A percentile compares a stretch with the other conserved stretches of the same genome.
Conservation (phyloP, 1,284 basidiomycete species). For the Cerrena zonata region DNA sequence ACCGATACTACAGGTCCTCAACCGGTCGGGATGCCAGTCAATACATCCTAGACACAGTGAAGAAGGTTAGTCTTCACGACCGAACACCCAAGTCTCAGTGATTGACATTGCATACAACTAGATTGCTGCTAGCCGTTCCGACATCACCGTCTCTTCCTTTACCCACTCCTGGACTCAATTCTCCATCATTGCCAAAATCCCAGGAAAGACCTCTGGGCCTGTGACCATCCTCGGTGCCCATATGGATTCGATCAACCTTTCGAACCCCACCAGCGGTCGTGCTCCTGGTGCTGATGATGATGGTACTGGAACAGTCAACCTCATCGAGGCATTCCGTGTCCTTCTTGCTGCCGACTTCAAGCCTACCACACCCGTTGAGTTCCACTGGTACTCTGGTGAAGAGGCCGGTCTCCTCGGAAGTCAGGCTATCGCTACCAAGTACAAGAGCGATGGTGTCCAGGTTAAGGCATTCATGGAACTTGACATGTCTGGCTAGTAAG, state of each 20-base stretch:
- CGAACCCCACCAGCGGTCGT: slow-evolving; percentile 35
- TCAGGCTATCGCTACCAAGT: slow-evolving; percentile 56
- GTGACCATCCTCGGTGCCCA: slow-evolving; percentile 60
- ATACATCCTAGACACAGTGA: slow-evolving; percentile 34
- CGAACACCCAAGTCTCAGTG: too few species aligned
- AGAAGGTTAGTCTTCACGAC: slow-evolving; percentile 22
- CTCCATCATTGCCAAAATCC: slow-evolving; percentile 56
- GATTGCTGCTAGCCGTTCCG: slow-evolving; percentile 35
- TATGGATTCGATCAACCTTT: slow-evolving; percentile 57
- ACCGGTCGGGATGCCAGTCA: slow-evolving; percentile 37
- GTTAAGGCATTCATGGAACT: slow-evolving; percentile 45
- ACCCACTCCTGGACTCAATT: slow-evolving; percentile 62
- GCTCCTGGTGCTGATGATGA: slow-evolving; percentile 71
- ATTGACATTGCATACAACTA: too few species aligned
- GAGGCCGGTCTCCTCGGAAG: slow-evolving; percentile 65
- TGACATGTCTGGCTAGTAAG: slow-evolving; percentile 47
- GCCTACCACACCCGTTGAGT: slow-evolving; percentile 56
- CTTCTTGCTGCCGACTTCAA: slow-evolving; percentile 47
- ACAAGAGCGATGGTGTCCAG: slow-evolving; percentile 41
- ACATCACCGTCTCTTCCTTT: slow-evolving; percentile 50
- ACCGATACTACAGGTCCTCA: slow-evolving; percentile 39
- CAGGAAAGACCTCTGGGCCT: slow-evolving; percentile 33
- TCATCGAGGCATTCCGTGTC: slow-evolving; percentile 56
- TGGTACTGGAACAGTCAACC: slow-evolving; percentile 63
- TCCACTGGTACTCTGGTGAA: slow-evolving; percentile 64